Conservation (phyloP, 1,284 basidiomycete genomes). For the Sporisorium scitamineum region DNA sequence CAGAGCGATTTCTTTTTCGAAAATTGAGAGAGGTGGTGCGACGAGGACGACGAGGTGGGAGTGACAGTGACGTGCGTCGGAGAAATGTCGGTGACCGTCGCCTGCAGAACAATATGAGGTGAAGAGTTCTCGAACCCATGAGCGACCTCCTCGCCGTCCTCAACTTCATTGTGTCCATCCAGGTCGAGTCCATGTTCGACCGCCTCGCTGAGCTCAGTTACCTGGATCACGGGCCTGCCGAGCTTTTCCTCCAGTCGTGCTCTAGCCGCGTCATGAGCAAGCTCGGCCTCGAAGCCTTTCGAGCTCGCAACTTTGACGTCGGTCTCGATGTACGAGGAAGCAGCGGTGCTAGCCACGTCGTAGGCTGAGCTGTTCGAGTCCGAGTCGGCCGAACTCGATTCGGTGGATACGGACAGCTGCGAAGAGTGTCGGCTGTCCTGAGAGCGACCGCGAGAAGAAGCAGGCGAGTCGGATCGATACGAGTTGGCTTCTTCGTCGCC, state of each 20-base stretch:
- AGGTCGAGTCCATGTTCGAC: constrained; percentile 42
- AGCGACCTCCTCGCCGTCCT: constrained; percentile 31
- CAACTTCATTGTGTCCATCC: constrained; percentile 21
- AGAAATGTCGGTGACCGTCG: constrained; percentile 60
- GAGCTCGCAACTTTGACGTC: constrained; percentile 42
- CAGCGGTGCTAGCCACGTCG: constrained; percentile 32
- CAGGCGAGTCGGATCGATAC: constrained; percentile 28
- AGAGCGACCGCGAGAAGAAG: constrained; percentile 25
- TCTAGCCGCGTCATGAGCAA: constrained; percentile 27
- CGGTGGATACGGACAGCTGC: constrained; percentile 31
- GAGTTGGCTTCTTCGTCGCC: constrained; percentile 21
- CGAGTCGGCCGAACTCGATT: constrained; percentile 24
- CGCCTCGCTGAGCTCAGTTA: constrained; percentile 44
- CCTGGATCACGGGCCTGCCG: constrained; percentile 53
- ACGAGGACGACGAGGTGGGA: constrained; percentile 32
- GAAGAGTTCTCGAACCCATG: constrained; percentile 52
- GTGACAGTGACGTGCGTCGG: constrained; percentile 60
- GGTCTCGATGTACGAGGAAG: constrained; percentile 41
- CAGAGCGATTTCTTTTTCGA: constrained; percentile 57
- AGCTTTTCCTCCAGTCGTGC: constrained; percentile 48
- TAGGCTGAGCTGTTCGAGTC: constrained; percentile 25
- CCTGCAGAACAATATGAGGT: constrained; percentile 66
- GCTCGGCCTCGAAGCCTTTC: constrained; percentile 39
- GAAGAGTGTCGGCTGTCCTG: constrained; percentile 45
- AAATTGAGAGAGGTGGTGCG: constrained; percentile 38